Evolutionary conservation across 805 yeast species (phyloP).

Genomic region (Metschnikowia cerradonensis): DNA sequence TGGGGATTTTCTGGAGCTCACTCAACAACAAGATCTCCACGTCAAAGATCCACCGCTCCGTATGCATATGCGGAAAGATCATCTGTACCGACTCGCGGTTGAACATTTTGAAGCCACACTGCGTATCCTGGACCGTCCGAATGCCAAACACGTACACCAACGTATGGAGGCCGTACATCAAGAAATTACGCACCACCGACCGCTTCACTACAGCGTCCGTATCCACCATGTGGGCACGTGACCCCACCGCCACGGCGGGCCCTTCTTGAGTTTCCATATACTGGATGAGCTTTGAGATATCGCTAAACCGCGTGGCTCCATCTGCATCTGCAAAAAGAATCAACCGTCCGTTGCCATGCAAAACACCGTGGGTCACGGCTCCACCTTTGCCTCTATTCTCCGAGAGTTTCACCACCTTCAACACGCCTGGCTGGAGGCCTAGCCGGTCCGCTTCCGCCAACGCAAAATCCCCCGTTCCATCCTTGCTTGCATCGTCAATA

Average conservation of each 20-base stretch:
- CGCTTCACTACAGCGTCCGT: conserved; percentile 97
- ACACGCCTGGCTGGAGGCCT: conserved; percentile 48
- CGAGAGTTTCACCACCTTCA: conserved; percentile 67
- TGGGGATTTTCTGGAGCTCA: conserved; percentile 58
- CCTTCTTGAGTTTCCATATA: conserved; percentile 29
- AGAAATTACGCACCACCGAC: conserved; percentile 77
- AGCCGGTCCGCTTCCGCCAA: conserved; percentile 52
- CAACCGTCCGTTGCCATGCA: conserved; percentile 66
- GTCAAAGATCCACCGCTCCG: conserved; percentile 98
- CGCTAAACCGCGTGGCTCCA: conserved; percentile 85
- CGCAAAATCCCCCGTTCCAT: conserved; percentile 73
- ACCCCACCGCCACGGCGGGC: conserved; percentile 78
- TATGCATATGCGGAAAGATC: conserved; percentile 88
- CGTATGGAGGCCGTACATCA: conserved; percentile 90
- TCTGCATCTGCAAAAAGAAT: conserved; percentile 95
- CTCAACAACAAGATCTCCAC: conserved; percentile 87
- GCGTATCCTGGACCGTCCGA: conserved; percentile 83
- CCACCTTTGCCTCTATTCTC: conserved; percentile 89
- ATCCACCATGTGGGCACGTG: conserved; percentile 94
- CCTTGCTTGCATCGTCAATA: conserved; percentile 90
- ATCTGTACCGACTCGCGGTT: conserved; percentile 58
- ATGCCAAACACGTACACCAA: conserved; percentile 87
- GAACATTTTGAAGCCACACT: conserved; percentile 95
- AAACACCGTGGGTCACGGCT: conserved; percentile 91
- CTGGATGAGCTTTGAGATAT: conserved; percentile 50